Evolutionary conservation across 1,284 basidiomycete genomes (phyloP).

Genomic region (Rhodotorula sp.): DNA sequence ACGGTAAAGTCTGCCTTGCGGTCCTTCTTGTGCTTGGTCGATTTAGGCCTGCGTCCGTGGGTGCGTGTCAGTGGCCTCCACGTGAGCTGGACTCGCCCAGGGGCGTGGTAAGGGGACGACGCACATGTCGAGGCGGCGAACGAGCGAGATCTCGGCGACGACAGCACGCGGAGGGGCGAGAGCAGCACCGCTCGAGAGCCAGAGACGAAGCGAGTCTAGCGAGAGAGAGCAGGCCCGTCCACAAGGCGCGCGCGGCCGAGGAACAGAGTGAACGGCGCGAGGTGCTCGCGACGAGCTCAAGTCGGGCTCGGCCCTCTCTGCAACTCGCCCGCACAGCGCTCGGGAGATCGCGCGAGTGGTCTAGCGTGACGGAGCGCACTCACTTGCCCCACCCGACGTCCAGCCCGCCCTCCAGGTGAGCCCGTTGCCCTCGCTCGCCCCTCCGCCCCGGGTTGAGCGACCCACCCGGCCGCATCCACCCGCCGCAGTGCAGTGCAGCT

Average conservation of each 20-base stretch:
- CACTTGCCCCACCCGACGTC: background rate
- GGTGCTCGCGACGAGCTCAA: background rate
- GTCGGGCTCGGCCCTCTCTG: background rate
- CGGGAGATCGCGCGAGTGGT: background rate
- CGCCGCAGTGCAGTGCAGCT: too few species aligned
- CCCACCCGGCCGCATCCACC: too few species aligned
- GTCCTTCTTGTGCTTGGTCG: slow-evolving; percentile 78
- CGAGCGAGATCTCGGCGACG: too few species aligned
- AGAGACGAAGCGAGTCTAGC: background rate
- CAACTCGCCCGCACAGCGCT: too few species aligned
- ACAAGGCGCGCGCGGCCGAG: too few species aligned
- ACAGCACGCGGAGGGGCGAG: too few species aligned
- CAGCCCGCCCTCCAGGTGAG: background rate
- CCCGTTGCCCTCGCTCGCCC: too few species aligned
- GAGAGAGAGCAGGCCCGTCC: background rate
- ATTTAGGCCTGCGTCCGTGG: slow-evolving; percentile 71
- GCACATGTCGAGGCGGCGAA: background rate
- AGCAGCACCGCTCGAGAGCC: fast-evolving
- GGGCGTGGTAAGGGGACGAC: background rate
- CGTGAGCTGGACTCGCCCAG: too few species aligned
- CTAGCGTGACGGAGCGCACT: background rate
- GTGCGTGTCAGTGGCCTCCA: background rate
- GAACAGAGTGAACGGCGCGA: too few species aligned
- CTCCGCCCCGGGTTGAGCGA: too few species aligned
- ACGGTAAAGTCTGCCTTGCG: slow-evolving; percentile 83